Base-by-base conservation (phyloP, 2,329 filamentous ascomycete species). In the Penicillium concentricum region DNA sequence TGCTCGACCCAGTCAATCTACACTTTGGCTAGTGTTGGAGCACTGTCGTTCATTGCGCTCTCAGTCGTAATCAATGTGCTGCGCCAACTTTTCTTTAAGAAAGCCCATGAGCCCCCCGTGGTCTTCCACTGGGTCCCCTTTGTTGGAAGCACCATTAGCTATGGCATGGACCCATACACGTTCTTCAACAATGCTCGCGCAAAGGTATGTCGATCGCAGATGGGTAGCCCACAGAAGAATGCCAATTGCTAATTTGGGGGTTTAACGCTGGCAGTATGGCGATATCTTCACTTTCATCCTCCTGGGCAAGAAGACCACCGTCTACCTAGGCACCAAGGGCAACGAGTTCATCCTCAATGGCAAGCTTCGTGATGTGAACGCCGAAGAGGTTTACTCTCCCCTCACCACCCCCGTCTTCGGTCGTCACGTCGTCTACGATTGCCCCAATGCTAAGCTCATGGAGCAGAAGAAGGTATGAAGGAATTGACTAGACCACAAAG, bases 301-400 rank as follows among this genome's bases (percentile, higher is more conserved):
- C 48, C 86, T 96, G 51, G 91, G 92, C 67, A 92, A 89, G 81
- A 93, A 91, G 78, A 94, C 90, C 45, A 96, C 92, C 4, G 91
- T 95, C 42, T 92, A 87, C 65, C 78, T 96, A 59, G 91, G 92
- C 54, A 87, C 88, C 35, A 83, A 87, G 64, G 91, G 91, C 64
- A 96, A 95, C 74, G 90, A 96, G 65, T 95, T 96, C 74, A 92
- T 96, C 65, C 81, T 96, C 64, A 96, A 96, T 72, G 91, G 90
- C 71, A 96, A 94, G 79, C 82, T 91, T 68, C 91, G 89, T 78
- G 91, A 96, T 70, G 87, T 96, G 67, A 92, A 89, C 72, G 92
- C 92, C 35, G 92, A 96, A 76, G 91, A 96, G 69, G 90, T 96
- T 62, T 96, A 96, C 77, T 88, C 85, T 54, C 88, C 90, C 54